Conservation (phyloP, 306 rosid species). For the Castanea mollissima region DNA sequence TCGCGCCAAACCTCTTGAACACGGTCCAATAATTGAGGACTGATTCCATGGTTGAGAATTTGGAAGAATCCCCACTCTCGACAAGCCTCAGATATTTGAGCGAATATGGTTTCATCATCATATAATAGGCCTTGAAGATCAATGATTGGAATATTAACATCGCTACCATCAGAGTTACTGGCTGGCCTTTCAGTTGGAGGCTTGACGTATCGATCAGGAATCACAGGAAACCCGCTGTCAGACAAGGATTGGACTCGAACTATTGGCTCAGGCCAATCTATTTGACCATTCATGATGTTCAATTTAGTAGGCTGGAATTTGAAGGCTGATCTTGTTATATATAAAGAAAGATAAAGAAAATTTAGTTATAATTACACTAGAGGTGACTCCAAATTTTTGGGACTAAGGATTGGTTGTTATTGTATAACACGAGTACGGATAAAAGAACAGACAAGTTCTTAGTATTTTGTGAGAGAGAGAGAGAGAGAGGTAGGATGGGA, state of each 20-base stretch:
- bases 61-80: slow-evolving; percentile 58
- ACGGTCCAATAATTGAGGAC: slow-evolving; percentile 30
- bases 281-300: slow-evolving; percentile 32
- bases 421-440: background rate
- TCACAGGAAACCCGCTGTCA: slow-evolving; percentile 31
- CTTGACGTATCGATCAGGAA: slow-evolving; percentile 73
- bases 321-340: slow-evolving; percentile 16
- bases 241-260: slow-evolving; percentile 81
- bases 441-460: background rate
- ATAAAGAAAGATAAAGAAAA: too few relatives aligned
- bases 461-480: background rate
- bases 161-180: background rate
- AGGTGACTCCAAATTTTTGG: too few relatives aligned
- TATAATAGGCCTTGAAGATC: slow-evolving; percentile 30
- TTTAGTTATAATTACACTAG: too few relatives aligned
- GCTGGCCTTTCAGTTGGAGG: slow-evolving; percentile 52
- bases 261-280: slow-evolving; percentile 88
- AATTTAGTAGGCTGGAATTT: slow-evolving; percentile 2
- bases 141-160: slow-evolving; percentile 33
- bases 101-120: slow-evolving; percentile 7
- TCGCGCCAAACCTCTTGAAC: slow-evolving; percentile 36
- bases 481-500: slow-evolving; percentile 10
- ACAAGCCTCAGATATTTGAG: slow-evolving; percentile 43
- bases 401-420: too few relatives aligned
- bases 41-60: slow-evolving; percentile 47